Base-by-base conservation (phyloP, 352 stramenopile genomes). In the Phytophthora melonis region DNA sequence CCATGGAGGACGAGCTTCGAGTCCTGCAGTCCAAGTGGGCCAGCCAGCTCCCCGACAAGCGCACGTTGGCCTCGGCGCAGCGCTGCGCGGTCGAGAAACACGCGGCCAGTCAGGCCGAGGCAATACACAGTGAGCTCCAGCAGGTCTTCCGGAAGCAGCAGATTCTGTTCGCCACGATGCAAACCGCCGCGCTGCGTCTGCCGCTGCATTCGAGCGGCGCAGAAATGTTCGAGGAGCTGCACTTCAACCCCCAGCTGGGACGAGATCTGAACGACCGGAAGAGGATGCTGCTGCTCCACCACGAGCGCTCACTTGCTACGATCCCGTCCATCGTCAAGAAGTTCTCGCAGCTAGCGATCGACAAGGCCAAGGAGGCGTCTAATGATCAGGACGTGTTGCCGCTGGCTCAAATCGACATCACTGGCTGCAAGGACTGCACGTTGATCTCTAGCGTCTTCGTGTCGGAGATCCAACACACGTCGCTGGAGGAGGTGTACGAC, bases 141-240 rank as follows among this genome's bases (percentile, higher is more conserved):
- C 57, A 78, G 27, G 57, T 82, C 19, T 56, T 84, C n/a, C 58
- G 84, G 3, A 70, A 83, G 49, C 81, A 88, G 49, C 83, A 90
- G 58, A 64, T 90, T 34, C 81, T 79, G 68, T 87, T 83, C 27
- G 74, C 83, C 10, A 79, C 75, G 21, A 49, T 89, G 36, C 78
- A 89, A 56, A 32, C 82, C 55, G 56, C 67, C 66, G 52, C 81
- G 19, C 57, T 71, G 10, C 63, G 57, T n/a, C 59, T 67, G 6
- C 74, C 77, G 25, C 41, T 83, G 60, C 59, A 76, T 16, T 80
- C 76, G 16, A 74, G 54, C 47, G 69, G 68, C 1, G 53, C 67
- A 23, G 69, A 69, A 14, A 64, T 80, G 1, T 66, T 70, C 11
- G 60, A 76, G 21, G 36, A 55, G 14, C 68, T 72, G 13, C 78